Percentiles rank a stretch among this genome's conserved stretches.
These are phyloP conservation scores for Salvia splendens DNA, from an alignment of 257 asterid genomes.

Conservation along the genomic window DNA sequence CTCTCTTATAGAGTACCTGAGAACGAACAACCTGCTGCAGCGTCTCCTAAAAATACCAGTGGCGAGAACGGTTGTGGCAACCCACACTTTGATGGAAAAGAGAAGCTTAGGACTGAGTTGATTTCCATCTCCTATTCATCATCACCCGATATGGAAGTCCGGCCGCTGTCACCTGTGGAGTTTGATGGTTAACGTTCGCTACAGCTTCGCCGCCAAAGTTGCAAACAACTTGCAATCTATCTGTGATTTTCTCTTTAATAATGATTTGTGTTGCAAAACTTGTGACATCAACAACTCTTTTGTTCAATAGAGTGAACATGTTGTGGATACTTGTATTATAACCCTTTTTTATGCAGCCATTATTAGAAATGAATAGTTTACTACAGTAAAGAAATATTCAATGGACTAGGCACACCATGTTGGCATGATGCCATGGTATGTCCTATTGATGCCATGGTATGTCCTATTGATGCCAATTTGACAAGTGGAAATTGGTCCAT, in stretches of 20 bases:
- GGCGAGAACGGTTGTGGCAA: constrained; percentile 31
- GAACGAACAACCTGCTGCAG: constrained; percentile 30
- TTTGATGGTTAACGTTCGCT: constrained; percentile 33
- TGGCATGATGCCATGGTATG: too few species aligned
- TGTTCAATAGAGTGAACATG: neutral
- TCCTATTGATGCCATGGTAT: too few species aligned
- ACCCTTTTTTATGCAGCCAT: neutral
- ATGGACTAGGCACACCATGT: too few species aligned
- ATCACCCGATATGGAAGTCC: constrained; percentile 44
- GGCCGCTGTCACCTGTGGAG: constrained; percentile 38
- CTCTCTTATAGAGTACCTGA: constrained; percentile 54
- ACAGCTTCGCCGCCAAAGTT: neutral
- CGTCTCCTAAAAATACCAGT: constrained; percentile 32
- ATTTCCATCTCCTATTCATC: constrained; percentile 57
- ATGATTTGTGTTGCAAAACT: constrained; percentile 4
- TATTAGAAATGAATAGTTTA: too few species aligned
- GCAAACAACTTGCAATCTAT: neutral
- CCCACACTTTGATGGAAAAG: constrained; percentile 34
- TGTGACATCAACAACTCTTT: neutral
- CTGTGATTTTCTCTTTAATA: neutral
- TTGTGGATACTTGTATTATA: constrained; percentile 19
- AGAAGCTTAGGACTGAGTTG: constrained; percentile 45
- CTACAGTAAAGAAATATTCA: too few species aligned
- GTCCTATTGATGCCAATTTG: too few species aligned
- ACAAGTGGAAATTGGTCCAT: too few species aligned